These are phyloP conservation scores for Citrus cavaleriei DNA, from an alignment of 345 rosid species.

Conservation along the genomic window DNA sequence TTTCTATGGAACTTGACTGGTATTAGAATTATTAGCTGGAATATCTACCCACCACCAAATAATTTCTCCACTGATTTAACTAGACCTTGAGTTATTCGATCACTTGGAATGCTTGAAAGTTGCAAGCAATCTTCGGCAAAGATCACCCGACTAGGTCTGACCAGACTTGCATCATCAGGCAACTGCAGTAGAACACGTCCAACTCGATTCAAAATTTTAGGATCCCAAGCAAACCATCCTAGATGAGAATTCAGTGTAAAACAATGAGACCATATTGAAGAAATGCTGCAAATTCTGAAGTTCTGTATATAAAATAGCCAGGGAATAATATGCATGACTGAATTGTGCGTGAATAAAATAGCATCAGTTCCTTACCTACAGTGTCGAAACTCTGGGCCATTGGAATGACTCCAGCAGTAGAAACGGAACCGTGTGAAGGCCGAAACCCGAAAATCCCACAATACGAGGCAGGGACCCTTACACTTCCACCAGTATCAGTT, in stretches of 20 bases:
- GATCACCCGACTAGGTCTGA: conserved; percentile 48
- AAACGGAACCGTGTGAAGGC: conserved; percentile 63
- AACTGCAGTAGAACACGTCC: conserved; percentile 59
- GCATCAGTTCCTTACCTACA: conserved; percentile 51
- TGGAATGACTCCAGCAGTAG: conserved; percentile 65
- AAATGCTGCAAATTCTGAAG: neutral
- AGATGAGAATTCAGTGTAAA: conserved; percentile 13
- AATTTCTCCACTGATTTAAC: conserved; percentile 52
- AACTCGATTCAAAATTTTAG: conserved; percentile 53
- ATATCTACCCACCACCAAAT: conserved; percentile 49
- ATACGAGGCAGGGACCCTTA: conserved; percentile 79
- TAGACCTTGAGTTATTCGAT: conserved; percentile 43
- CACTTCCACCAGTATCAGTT: conserved; percentile 92
- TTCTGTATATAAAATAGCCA: neutral
- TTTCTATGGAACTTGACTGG: neutral
- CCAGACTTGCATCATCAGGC: conserved; percentile 19
- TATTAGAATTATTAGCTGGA: neutral
- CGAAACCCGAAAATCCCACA: conserved; percentile 78
- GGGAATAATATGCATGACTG: neutral
- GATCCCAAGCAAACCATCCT: conserved; percentile 96
- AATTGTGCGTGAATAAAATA: neutral
- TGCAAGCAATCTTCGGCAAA: conserved; percentile 72
- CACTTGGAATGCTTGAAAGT: conserved; percentile 58
- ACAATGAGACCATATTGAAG: neutral
- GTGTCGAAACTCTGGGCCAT: conserved; percentile 93